These are phyloP conservation scores for Pythium folliculosum DNA, from an alignment of 352 stramenopile genomes.

Conservation along the genomic window DNA sequence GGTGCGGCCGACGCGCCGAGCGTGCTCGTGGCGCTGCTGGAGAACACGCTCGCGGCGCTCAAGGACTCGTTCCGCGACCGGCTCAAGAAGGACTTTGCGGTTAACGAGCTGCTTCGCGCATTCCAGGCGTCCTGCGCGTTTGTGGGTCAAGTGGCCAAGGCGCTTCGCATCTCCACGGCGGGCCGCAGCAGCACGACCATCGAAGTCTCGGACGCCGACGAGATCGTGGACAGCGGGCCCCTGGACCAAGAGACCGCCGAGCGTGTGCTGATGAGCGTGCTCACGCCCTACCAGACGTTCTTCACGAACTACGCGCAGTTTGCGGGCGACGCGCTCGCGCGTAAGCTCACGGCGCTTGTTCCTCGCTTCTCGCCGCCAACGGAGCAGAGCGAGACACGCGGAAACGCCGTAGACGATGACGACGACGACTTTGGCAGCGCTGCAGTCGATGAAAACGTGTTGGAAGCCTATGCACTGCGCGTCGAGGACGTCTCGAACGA, in stretches of 20 bases:
- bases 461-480: constrained; percentile 58
- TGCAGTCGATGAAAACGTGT: constrained; percentile 29
- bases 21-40: constrained; percentile 49
- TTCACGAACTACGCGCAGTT: constrained; percentile 56
- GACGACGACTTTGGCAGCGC: constrained; percentile 33
- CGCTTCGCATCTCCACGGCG: constrained; percentile 1
- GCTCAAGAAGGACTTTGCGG: constrained; percentile 35
- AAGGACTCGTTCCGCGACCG: constrained; percentile 57
- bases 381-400: background rate
- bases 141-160: constrained; percentile 40
- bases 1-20: constrained; percentile 21
- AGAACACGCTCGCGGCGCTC: constrained; percentile 52
- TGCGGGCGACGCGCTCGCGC: constrained; percentile 40
- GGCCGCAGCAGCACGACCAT: background rate
- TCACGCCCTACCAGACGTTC: constrained; percentile 57
- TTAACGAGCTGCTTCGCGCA: constrained; percentile 40
- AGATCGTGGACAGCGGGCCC: constrained; percentile 9
- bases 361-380: constrained; percentile 32
- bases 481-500: constrained; percentile 56
- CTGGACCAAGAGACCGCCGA: constrained; percentile 7
- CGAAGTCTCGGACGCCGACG: constrained; percentile 28
- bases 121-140: constrained; percentile 54
- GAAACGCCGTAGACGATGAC: constrained; percentile 16
- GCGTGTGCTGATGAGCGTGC: constrained; percentile 34
- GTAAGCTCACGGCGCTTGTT: constrained; percentile 44